phyloP scores from a whole-genome alignment of 352 stramenopile genomes.

The Phytophthora foliorum region DNA sequence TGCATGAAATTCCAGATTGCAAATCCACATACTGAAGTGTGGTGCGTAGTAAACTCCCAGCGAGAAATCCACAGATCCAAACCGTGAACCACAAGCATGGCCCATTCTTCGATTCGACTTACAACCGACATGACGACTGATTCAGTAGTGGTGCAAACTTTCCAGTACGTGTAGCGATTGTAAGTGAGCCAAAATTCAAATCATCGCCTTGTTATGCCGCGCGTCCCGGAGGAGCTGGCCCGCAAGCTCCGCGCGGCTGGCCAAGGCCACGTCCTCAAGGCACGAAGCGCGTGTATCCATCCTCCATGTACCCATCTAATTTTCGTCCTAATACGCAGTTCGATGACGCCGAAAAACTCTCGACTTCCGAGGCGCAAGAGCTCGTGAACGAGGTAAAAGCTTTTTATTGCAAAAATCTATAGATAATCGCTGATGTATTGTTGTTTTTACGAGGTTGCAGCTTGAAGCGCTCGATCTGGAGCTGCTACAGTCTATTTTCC shows the following conservation, averaged over 20 bases:
- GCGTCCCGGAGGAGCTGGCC: slow-evolving; percentile 40
- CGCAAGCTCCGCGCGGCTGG: slow-evolving; percentile 48
- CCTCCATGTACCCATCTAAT: background rate
- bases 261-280: slow-evolving; percentile 83
- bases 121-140: no score
- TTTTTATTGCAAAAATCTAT: background rate
- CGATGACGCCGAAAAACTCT: slow-evolving; percentile 66
- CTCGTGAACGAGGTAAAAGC: slow-evolving; percentile 57
- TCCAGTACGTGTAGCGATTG: background rate
- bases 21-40: no score
- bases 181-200: background rate
- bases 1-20: no score
- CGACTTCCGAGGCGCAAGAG: slow-evolving; percentile 44
- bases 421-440: background rate
- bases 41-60: no score
- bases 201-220: slow-evolving; percentile 19
- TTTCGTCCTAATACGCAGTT: slow-evolving; percentile 50
- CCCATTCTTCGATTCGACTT: no score
- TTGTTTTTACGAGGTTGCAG: slow-evolving; percentile 36
- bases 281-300: slow-evolving; percentile 8
- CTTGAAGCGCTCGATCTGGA: slow-evolving; percentile 77
- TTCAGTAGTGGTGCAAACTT: slow-evolving; percentile 2
- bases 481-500: slow-evolving; percentile 69
- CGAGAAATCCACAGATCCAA: no score
- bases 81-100: no score